phyloP scores from a whole-genome alignment of 768 basidiomycete species.

The Boletus vinaceobasis region DNA sequence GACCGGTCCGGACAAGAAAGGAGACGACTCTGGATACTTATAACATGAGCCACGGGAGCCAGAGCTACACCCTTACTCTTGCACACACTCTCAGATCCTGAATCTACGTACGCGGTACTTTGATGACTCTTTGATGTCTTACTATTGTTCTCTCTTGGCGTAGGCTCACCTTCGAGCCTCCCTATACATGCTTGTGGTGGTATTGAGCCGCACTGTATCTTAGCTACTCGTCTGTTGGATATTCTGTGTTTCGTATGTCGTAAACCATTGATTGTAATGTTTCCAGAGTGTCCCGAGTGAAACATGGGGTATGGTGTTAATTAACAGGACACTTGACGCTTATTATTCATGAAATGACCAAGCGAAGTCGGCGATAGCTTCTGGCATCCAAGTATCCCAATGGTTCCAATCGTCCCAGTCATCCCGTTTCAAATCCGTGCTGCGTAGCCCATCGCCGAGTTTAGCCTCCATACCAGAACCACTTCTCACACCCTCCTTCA shows the following conservation, averaged over 20 bases:
- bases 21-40: constrained; percentile 27
- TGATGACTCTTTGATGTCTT: neutral
- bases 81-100: neutral
- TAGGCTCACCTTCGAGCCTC: neutral
- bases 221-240: neutral
- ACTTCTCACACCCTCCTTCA: constrained; percentile 34
- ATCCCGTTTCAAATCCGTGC: neutral
- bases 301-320: too few relatives aligned
- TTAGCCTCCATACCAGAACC: constrained; percentile 50
- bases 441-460: constrained; percentile 19
- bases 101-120: neutral
- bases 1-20: constrained; percentile 35
- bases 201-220: constrained; percentile 14
- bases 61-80: neutral
- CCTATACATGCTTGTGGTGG: constrained; percentile 11
- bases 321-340: neutral
- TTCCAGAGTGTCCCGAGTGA: neutral
- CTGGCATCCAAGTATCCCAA: neutral
- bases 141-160: neutral
- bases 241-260: neutral
- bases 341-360: neutral
- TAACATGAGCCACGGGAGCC: constrained; percentile 9
- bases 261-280: neutral
- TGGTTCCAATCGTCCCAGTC: neutral
- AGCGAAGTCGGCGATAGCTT: neutral